Base-by-base conservation (phyloP, 2,329 filamentous ascomycete species). In the Colletotrichum agaves region DNA sequence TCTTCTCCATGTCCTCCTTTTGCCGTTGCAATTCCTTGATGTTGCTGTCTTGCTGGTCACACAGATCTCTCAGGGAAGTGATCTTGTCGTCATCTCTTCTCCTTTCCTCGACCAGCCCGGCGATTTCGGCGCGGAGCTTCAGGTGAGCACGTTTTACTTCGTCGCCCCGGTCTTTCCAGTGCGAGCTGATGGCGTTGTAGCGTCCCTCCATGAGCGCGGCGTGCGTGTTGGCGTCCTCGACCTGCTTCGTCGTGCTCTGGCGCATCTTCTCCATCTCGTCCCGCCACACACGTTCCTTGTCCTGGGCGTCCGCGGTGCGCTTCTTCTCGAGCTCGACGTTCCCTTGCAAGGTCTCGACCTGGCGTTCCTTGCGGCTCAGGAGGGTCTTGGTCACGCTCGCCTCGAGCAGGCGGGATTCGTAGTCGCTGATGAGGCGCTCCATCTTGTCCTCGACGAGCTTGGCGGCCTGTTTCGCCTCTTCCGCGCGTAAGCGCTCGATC, bases 11-110 rank as follows among this genome's bases (percentile, higher is more conserved):
- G 15, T 86, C 85, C 31, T 87, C 84, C 73, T 92, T 91, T 73
- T 91, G 85, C 55, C 84, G 83, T 65, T 80, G 79, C 23, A 90
- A 80, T 66, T 87, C 83, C 63, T 87, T 85, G 66, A 92, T 85
- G 72, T 93, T 91, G 73, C 86, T 84, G 71, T 91, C 87, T 75
- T 93, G 89, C 78, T 94, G 91, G 71, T 93, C 90, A 75, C 88
- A 90, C 35, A 94, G 83, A 67, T 92, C 88, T 58, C 88, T 84
- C 57, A 93, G 81, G 35, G 87, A 88, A 69, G 81, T 84, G 71
- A 91, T 89, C 78, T 85, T 88, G 74, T 86, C 84, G 72, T 90
- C 88, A 73, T 92, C 89, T 58, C 80, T 81, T 69, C 79, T 82
- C 65, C 88, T 82, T 73, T 89, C 86, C 43, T 84, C 81, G 52